Evolutionary conservation across 208 protist species (phyloP), one percentile per base, ranked within the genome.

Genomic region (Crithidia bombi): DNA sequence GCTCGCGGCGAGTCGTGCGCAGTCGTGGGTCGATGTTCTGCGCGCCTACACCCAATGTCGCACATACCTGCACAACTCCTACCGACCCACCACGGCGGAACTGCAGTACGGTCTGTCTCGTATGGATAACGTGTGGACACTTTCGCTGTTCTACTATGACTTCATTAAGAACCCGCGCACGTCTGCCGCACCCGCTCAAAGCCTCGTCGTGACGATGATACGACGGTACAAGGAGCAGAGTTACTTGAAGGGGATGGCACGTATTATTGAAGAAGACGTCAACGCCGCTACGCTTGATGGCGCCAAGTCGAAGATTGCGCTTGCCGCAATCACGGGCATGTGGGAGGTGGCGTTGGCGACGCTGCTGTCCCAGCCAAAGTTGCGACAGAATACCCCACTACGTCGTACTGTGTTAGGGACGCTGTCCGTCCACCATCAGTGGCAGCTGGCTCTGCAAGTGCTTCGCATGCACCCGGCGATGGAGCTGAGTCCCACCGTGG

Each of bases 201-300:
- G 61, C 10, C 55, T 94, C 5, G 87, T 90, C 9, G 43, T 75
- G 5, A 66, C 75, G 4, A 86, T 80, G 26, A 62, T 96, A 50
- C 57, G 75, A 19, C 69, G 79, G 7, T 93, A 82, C 68, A 87
- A 87, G 61, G 49, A 67, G 11, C 69, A 43, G 12, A 70, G 79
- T 19, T 87, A 85, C 77, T 46, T 83, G 12, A 58, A 65, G 12
- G 84, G 69, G 0, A 85, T 96, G 38, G 65, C 71, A 32, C 79
- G 77, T 19, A 65, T 96, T 4, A 83, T 96, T 36, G 76, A 94
- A n/a, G 87, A 94, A 43, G 91, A 96, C 78, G 77, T 96, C 12
- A 79, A 86, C 49, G 59, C 69, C 4, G 49, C 77, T 28, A 90
- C 75, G 12, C 28, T 68, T 46, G 54, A 85, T 3, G 87, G 87